Base-by-base conservation (phyloP, 495 filamentous ascomycete species). In the Evernia prunastri region DNA sequence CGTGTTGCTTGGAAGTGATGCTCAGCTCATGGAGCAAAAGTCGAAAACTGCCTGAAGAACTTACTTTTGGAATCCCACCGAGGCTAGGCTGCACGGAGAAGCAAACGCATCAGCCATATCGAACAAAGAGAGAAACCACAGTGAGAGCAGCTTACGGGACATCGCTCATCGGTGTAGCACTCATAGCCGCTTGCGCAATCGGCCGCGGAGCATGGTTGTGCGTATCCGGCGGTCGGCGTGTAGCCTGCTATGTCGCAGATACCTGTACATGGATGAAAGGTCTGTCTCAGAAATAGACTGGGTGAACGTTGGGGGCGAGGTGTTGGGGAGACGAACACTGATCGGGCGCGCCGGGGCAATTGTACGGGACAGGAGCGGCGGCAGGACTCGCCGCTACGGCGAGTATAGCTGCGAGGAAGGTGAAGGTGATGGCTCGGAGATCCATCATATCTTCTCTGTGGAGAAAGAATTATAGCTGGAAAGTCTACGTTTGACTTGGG, bases 191-290 rank as follows among this genome's bases (percentile, higher is more conserved):
- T 61, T 3, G 40, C 11, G 29, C 43, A 61, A 33, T 61, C 59
- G 23, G 59, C 59, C 15, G 13, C 9, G 27, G 12, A 17, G 15
- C 59, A 61, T 10, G 59, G 11, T 10, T 49, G 5, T n/a, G 31
- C 59, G 8, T 61, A 61, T 23, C 25, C 25, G 13, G 59, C 59
- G 0, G 59, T 61, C n/a, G 59, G 59, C 0, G 43, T 37, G 59
- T 61, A 61, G 12, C 59, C 59, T 35, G 59, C 27, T 45, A 61
- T 36, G 29, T 49, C 13, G 59, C 59, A 61, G 27, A 61, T 3
- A 12, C 59, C 59, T 61, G 23, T 40, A 59, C 23, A 59, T 59
- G 37, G 25, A 42, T 29, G 37, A 42, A 59, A 8, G 4, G 12
- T 59, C 20, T 31, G 25, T 42, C 17, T 59, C 11, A 42, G 37